Evolutionary conservation across 805 yeast species (phyloP).

Genomic region (Clavispora carvajalis): DNA sequence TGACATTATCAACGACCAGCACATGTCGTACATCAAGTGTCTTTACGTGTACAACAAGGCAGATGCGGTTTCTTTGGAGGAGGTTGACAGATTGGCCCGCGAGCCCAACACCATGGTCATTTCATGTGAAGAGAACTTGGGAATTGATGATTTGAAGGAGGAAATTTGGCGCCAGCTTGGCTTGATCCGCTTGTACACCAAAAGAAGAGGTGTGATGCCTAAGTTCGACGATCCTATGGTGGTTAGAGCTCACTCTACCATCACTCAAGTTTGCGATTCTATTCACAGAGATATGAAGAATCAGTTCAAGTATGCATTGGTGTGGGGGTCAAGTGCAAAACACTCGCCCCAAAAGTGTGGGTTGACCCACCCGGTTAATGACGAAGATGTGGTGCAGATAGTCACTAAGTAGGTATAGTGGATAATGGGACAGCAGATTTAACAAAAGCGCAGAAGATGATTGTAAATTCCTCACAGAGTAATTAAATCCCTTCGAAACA

Average conservation of each 20-base stretch:
- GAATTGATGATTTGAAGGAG: conserved; percentile 81
- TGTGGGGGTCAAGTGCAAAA: conserved; percentile 94
- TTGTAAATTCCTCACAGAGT: too few species aligned
- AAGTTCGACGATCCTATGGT: conserved; percentile 88
- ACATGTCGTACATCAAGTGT: conserved; percentile 85
- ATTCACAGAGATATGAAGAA: conserved; percentile 90
- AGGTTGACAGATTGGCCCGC: conserved; percentile 86
- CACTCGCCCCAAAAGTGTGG: conserved; percentile 98
- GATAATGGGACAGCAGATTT: neutral
- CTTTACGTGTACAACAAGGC: conserved; percentile 91
- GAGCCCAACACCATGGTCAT: conserved; percentile 91
- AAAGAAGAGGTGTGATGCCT: conserved; percentile 77
- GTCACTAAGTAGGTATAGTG: conserved; percentile 59
- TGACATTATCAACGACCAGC: conserved; percentile 83
- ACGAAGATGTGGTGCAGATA: conserved; percentile 91
- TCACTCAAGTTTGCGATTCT: conserved; percentile 85
- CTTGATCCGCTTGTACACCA: conserved; percentile 78
- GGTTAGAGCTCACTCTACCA: conserved; percentile 70
- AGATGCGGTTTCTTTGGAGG: conserved; percentile 93
- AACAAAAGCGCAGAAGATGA: too few species aligned
- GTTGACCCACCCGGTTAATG: conserved; percentile 71
- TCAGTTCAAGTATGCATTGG: conserved; percentile 88
- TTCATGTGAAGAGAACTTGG: conserved; percentile 85
- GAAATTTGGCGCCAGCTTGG: conserved; percentile 90
- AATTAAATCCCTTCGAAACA: too few species aligned